Conservation (phyloP, 257 asterid genomes). For the Sherardia arvensis region DNA sequence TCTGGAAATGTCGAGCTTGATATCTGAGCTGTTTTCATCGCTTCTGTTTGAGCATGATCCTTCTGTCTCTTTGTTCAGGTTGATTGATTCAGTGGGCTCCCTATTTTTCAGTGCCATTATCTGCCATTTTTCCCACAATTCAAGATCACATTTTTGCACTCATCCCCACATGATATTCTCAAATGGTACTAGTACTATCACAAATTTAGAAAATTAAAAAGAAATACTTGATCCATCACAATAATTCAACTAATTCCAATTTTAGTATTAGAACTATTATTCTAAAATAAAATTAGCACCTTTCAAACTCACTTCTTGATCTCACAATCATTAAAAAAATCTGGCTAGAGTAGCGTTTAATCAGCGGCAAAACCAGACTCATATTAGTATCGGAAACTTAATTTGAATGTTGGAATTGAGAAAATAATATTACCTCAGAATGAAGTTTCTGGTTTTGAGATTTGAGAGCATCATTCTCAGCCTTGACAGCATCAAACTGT, state of each 20-base stretch:
- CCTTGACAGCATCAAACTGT: conserved; percentile 44
- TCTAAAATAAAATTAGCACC: background rate
- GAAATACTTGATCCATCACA: too few species aligned
- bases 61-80: conserved; percentile 95
- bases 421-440: conserved; percentile 30
- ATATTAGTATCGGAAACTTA: background rate
- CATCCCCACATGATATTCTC: background rate
- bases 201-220: background rate
- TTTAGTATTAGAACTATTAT: background rate
- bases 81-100: conserved; percentile 85
- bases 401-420: background rate
- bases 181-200: background rate
- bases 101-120: conserved; percentile 77
- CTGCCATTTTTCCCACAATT: conserved; percentile 28
- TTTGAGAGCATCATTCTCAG: conserved; percentile 52
- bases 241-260: too few species aligned
- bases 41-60: conserved; percentile 89
- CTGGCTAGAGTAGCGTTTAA: too few species aligned
- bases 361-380: background rate
- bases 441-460: conserved; percentile 53
- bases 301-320: too few species aligned
- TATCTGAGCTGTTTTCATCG: conserved; percentile 72
- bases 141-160: background rate
- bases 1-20: conserved; percentile 64
- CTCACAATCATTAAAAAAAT: background rate